These are phyloP conservation scores for Jamesozyma rosinii DNA, from an alignment of 805 yeast species.

Conservation along the genomic window DNA sequence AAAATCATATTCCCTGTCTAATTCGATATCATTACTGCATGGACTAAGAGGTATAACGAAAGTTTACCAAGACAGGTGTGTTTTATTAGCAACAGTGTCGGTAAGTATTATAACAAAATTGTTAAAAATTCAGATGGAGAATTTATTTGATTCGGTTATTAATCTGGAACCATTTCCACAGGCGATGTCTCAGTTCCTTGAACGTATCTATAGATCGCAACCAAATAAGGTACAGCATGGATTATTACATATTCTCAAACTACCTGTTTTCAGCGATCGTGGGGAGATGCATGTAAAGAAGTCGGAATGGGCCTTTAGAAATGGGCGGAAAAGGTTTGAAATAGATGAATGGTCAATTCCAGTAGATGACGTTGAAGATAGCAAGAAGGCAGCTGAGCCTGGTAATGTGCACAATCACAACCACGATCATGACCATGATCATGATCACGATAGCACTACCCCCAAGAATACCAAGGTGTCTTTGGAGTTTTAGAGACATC, in stretches of 20 bases:
- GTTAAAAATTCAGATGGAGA: constrained; percentile 46
- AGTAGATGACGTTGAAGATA: constrained; percentile 68
- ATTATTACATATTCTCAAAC: constrained; percentile 60
- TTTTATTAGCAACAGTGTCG: constrained; percentile 48
- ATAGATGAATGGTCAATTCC: constrained; percentile 97
- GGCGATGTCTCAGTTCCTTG: constrained; percentile 55
- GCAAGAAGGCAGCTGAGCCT: not conserved
- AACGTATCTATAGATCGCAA: constrained; percentile 49
- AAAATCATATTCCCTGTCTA: constrained; percentile 35
- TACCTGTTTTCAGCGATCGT: constrained; percentile 55
- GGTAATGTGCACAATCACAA: not conserved
- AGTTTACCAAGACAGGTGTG: constrained; percentile 37
- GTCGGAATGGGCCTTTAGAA: constrained; percentile 78
- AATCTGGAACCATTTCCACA: constrained; percentile 77
- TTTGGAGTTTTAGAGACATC: constrained; percentile 6
- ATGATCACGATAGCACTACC: not conserved
- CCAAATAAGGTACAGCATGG: constrained; percentile 82
- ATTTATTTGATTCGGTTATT: constrained; percentile 55
- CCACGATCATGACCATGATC: not conserved
- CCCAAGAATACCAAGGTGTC: constrained; percentile 9
- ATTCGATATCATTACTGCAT: constrained; percentile 53
- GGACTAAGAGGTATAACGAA: constrained; percentile 46
- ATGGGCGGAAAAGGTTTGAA: constrained; percentile 74
- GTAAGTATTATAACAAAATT: constrained; percentile 51
- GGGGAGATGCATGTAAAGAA: constrained; percentile 71